phyloP scores from a whole-genome alignment of 768 basidiomycete species.

The Termitomyces sp. region DNA sequence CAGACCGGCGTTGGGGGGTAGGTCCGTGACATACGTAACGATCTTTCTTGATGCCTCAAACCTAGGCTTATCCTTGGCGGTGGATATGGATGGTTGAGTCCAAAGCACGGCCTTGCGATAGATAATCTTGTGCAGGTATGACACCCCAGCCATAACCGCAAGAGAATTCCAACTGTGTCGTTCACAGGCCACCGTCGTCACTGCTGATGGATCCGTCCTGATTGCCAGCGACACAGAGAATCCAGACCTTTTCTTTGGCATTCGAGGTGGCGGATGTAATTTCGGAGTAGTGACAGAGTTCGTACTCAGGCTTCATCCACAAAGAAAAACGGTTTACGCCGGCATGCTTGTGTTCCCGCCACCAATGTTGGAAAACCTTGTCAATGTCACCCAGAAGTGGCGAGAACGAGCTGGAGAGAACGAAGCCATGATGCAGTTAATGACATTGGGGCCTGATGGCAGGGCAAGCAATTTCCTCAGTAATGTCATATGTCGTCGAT shows the following conservation, averaged over 20 bases:
- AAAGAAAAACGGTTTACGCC: constrained; percentile 40
- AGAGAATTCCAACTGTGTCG: background rate
- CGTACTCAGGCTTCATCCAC: constrained; percentile 41
- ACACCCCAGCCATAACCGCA: background rate
- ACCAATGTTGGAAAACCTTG: constrained; percentile 23
- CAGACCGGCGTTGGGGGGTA: constrained; percentile 52
- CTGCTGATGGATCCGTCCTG: constrained; percentile 13
- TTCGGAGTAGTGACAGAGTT: constrained; percentile 57
- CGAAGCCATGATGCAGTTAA: constrained; percentile 32
- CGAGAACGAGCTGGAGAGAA: constrained; percentile 28
- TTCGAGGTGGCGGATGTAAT: constrained; percentile 49
- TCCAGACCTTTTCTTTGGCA: constrained; percentile 45
- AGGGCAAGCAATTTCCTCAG: constrained; percentile 21
- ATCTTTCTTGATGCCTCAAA: background rate
- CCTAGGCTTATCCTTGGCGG: constrained; percentile 46
- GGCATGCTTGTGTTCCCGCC: constrained; percentile 33
- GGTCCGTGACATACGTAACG: constrained; percentile 14
- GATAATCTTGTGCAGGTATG: constrained; percentile 41
- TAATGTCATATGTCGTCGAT: background rate
- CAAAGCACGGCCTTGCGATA: constrained; percentile 38
- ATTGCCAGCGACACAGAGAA: constrained; percentile 29
- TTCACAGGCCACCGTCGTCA: constrained; percentile 15
- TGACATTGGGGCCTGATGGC: constrained; percentile 32
- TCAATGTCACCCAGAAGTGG: constrained; percentile 31
- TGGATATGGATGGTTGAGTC: constrained; percentile 51